Conservation (phyloP, 2,329 filamentous ascomycete genomes). For the Aspergillus chevalieri region DNA sequence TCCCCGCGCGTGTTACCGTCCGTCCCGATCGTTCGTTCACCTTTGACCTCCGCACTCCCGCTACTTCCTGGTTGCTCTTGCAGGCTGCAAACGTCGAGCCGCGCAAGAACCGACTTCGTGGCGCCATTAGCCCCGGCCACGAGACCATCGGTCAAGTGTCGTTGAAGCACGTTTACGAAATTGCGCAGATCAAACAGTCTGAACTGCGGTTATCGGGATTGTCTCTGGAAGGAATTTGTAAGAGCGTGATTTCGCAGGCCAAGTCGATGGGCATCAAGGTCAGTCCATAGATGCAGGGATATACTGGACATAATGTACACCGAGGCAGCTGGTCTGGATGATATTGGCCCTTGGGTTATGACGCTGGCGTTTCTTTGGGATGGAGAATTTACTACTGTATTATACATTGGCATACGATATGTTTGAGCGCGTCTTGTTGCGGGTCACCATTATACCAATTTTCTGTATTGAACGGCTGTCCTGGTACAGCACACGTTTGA, state of each 20-base stretch:
- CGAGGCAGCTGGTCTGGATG: background rate
- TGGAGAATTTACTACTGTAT: conserved; percentile 1
- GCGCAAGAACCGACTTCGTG: conserved; percentile 67
- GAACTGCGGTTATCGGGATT: conserved; percentile 69
- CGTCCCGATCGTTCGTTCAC: conserved; percentile 87
- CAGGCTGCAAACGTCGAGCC: conserved; percentile 70
- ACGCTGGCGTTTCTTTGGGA: conserved; percentile 2
- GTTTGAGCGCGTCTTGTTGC: background rate
- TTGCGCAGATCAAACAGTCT: conserved; percentile 88
- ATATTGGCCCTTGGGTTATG: conserved; percentile 3
- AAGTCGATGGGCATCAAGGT: conserved; percentile 70
- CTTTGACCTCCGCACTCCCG: conserved; percentile 89
- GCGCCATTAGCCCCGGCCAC: conserved; percentile 66
- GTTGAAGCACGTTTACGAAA: conserved; percentile 95
- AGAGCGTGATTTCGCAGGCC: conserved; percentile 66
- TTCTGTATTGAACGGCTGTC: too few species aligned
- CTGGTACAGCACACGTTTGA: too few species aligned
- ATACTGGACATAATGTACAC: background rate
- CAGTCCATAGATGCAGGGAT: conserved; percentile 46
- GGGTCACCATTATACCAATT: background rate
- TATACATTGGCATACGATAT: background rate
- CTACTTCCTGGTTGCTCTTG: conserved; percentile 85
- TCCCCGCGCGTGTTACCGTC: conserved; percentile 85
- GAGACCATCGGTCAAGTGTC: conserved; percentile 79
- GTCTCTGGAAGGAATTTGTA: conserved; percentile 64